These are phyloP conservation scores for Orbilia brochopaga DNA, from an alignment of 2,329 filamentous ascomycete genomes.

Conservation along the genomic window DNA sequence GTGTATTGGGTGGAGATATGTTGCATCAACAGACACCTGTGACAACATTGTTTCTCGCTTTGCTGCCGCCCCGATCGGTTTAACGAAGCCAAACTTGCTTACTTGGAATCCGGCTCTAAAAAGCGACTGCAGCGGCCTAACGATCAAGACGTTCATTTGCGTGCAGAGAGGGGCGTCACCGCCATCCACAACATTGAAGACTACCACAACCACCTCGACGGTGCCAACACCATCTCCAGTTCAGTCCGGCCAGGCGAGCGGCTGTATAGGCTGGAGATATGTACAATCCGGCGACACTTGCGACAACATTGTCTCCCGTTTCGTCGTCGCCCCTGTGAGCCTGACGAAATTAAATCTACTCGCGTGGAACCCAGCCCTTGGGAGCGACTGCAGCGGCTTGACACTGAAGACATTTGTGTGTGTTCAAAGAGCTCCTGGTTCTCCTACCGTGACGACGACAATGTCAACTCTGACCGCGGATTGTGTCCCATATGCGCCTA, in stretches of 20 bases:
- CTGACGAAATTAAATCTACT: slow-evolving; percentile 24
- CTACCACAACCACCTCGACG: too few relatives aligned
- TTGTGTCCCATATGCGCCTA: background rate
- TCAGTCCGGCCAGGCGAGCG: slow-evolving; percentile 10
- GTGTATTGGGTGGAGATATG: slow-evolving; percentile 16
- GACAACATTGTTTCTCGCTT: slow-evolving; percentile 22
- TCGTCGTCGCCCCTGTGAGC: slow-evolving; percentile 5
- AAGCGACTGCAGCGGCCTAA: slow-evolving; percentile 13
- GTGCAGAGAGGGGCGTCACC: too few relatives aligned
- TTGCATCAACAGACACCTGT: slow-evolving; percentile 10
- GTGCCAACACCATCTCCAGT: background rate
- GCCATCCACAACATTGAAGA: too few relatives aligned
- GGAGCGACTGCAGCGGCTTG: slow-evolving; percentile 11
- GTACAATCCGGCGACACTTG: slow-evolving; percentile 19
- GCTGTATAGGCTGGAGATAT: slow-evolving; percentile 19
- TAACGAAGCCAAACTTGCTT: slow-evolving; percentile 10
- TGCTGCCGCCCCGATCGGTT: background rate
- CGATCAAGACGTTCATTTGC: background rate
- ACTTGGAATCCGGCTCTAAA: slow-evolving; percentile 21
- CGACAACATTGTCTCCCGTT: slow-evolving; percentile 25
- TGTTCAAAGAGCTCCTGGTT: background rate
- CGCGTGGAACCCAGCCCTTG: slow-evolving; percentile 24
- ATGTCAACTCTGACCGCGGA: background rate
- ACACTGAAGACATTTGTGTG: slow-evolving; percentile 1
- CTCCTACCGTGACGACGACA: background rate